Evolutionary conservation across 1,284 basidiomycete genomes (phyloP), one percentile per base, ranked within the genome.

Genomic region (Irpex lacteus): DNA sequence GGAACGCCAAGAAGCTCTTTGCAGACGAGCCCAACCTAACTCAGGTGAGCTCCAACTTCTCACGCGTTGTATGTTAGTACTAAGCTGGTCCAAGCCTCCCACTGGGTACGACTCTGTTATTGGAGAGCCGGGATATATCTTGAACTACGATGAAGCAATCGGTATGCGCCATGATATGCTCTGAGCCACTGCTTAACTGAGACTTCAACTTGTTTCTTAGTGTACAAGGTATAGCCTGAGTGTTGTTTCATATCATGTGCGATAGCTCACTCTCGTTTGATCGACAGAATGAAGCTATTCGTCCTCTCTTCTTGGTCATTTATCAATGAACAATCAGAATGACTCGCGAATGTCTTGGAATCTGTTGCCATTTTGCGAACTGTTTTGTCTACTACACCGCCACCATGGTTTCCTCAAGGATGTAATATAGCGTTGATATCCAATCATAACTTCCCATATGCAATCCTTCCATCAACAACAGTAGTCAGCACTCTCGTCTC

Each of bases 381-480:
- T 5, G 32, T 3, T 34, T 34, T 6, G 32, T 34, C 32, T 34
- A 34, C 32, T 34, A 34, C 32, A 34, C 32, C 32, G 6, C 32
- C 32, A 5, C 6, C 32, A 34, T 5, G n/a, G 5, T 47, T n/a
- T 5, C 40, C 40, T 47, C 13, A 11, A 4, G 7, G 18, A 53
- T 53, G 50, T 18, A 53, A 4, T 3, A 53, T 21, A 18, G 4
- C 5, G 4, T 18, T 9, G 26, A 19, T 18, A 5, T 26, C 8
- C 18, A 19, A 21, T 26, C 21, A 76, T 5, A 80, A 65, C 2
- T 66, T 72, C n/a, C 91, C 90, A 72, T 85, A 94, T 3, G 82
- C 85, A 19, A 91, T 79, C 63, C 81, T 78, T 5, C 95, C 95
- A 71, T 95, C 94, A 3, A 91, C 76, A n/a, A 89, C 78, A 0